phyloP scores from a whole-genome alignment of 495 filamentous ascomycete species.

The Neurospora africana region DNA sequence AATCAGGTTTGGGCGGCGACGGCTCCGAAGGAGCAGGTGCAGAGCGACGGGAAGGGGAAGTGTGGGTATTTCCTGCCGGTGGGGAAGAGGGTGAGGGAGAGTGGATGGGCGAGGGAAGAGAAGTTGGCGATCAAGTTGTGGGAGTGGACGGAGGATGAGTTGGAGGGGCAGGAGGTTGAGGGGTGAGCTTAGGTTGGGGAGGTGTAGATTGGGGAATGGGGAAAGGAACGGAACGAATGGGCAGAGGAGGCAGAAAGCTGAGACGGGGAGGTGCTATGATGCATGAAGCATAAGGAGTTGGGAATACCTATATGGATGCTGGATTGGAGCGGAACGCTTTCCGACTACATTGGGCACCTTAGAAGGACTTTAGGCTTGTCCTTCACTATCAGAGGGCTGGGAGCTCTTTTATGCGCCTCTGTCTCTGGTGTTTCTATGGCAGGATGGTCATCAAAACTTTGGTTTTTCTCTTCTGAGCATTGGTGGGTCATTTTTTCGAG shows the following conservation, averaged over 20 bases:
- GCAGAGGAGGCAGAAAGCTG: background rate
- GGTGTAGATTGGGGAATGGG: too few relatives aligned
- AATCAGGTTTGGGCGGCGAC: conserved; percentile 54
- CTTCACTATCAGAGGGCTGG: background rate
- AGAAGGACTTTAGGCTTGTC: background rate
- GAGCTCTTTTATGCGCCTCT: background rate
- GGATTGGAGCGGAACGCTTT: background rate
- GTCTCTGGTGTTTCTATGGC: background rate
- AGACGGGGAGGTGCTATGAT: background rate
- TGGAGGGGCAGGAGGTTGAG: conserved; percentile 12
- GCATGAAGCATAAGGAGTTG: background rate
- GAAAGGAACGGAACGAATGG: too few relatives aligned
- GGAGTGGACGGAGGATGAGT: conserved; percentile 52
- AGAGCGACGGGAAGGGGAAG: conserved; percentile 19
- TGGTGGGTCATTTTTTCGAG: too few relatives aligned
- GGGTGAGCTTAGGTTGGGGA: background rate
- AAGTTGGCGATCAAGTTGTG: conserved; percentile 43
- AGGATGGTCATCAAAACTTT: background rate
- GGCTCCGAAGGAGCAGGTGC: conserved; percentile 24
- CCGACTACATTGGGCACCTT: background rate
- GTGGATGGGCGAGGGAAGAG: conserved; percentile 29
- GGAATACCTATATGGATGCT: background rate
- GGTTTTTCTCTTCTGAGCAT: too few relatives aligned
- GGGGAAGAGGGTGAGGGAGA: conserved; percentile 7
- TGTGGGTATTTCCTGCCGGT: conserved; percentile 23